phyloP scores from a whole-genome alignment of 2,329 filamentous ascomycete species.

The Aureobasidium namibiae region DNA sequence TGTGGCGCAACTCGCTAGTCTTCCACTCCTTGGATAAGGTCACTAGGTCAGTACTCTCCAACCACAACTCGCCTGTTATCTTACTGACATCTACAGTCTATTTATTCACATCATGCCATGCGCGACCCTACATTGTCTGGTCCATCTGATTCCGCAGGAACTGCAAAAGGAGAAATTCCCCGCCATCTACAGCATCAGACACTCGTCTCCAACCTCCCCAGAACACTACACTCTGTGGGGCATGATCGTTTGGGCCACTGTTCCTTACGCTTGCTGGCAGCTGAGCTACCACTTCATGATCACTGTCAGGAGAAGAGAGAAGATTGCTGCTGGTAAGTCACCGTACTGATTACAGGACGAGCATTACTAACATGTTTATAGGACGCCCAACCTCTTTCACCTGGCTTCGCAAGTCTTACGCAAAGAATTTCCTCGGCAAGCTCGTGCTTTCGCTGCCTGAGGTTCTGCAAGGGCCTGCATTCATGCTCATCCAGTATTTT shows the following conservation, averaged over 20 bases:
- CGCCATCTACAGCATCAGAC: constrained; percentile 74
- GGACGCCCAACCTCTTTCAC: constrained; percentile 91
- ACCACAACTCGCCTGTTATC: not conserved
- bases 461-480: constrained; percentile 72
- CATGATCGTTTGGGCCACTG: constrained; percentile 91
- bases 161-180: constrained; percentile 66
- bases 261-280: constrained; percentile 92
- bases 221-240: constrained; percentile 70
- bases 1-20: constrained; percentile 98
- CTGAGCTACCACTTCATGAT: constrained; percentile 89
- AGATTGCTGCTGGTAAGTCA: constrained; percentile 68
- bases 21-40: constrained; percentile 99
- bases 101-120: constrained; percentile 99
- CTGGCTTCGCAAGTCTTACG: constrained; percentile 88
- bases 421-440: constrained; percentile 80
- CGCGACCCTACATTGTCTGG: constrained; percentile 82
- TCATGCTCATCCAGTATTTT: constrained; percentile 91
- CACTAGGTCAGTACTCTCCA: constrained; percentile 52
- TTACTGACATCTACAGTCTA: constrained; percentile 43
- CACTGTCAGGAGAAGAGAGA: constrained; percentile 84
- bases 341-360: too few relatives aligned
- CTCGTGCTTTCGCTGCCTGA: constrained; percentile 72
- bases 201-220: constrained; percentile 57
- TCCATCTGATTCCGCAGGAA: constrained; percentile 66
- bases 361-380: not conserved